Percentiles rank a stretch among this genome's conserved stretches.
phyloP scores from a whole-genome alignment of 306 rosid genomes.

The Parietaria judaica region DNA sequence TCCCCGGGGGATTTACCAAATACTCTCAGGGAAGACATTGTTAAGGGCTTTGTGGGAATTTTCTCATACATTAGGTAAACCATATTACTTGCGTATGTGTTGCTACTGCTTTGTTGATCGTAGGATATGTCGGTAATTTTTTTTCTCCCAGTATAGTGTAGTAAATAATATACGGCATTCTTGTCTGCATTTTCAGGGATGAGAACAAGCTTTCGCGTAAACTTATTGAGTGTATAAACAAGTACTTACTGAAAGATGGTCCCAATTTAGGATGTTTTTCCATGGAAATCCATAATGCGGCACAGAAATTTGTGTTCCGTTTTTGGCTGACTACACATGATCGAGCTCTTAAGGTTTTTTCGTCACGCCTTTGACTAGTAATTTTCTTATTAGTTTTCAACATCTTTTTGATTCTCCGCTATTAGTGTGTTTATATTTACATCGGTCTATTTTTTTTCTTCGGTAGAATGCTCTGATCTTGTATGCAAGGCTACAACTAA shows the following conservation, averaged over 20 bases:
- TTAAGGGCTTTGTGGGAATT: constrained; percentile 52
- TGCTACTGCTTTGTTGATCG: neutral
- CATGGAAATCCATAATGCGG: constrained; percentile 63
- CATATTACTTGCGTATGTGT: constrained; percentile 3
- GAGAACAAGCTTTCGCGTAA: constrained; percentile 84
- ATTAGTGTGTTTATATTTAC: neutral
- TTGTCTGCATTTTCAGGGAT: constrained; percentile 46
- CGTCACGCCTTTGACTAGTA: constrained; percentile 1
- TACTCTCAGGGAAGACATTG: constrained; percentile 49
- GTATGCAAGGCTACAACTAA: constrained; percentile 70
- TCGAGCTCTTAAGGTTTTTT: constrained; percentile 70
- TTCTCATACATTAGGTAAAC: constrained; percentile 63
- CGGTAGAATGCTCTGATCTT: constrained; percentile 72
- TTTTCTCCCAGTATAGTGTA: neutral
- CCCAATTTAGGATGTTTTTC: constrained; percentile 63
- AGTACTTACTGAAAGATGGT: constrained; percentile 79
- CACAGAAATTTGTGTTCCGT: constrained; percentile 69
- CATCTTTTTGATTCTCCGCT: neutral
- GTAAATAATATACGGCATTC: too few species aligned
- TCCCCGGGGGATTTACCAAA: constrained; percentile 78
- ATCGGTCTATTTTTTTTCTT: constrained; percentile 1
- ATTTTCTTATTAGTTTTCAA: constrained; percentile 1
- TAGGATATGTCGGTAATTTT: neutral
- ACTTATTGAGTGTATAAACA: constrained; percentile 78
- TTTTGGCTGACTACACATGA: constrained; percentile 85